These are phyloP conservation scores for Diutina siamensis DNA, from an alignment of 1,139 yeast species.

Conservation along the genomic window DNA sequence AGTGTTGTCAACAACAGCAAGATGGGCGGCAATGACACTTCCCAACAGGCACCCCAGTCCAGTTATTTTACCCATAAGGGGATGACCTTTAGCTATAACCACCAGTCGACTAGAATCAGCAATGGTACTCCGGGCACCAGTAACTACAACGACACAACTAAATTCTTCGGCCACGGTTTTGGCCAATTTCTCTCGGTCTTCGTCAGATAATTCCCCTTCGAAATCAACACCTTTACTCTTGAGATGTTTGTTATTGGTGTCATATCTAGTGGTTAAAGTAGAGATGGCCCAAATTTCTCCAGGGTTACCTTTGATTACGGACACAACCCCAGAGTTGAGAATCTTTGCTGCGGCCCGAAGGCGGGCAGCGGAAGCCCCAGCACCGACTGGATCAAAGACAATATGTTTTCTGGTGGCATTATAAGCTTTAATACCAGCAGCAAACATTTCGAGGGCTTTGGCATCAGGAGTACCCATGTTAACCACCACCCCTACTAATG, in stretches of 20 bases:
- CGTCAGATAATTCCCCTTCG: slow-evolving; percentile 20
- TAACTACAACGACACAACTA: slow-evolving; percentile 59
- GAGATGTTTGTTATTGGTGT: slow-evolving; percentile 39
- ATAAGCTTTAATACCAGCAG: slow-evolving; percentile 47
- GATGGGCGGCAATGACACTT: slow-evolving; percentile 51
- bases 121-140: slow-evolving; percentile 25
- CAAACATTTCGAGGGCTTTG: slow-evolving; percentile 30
- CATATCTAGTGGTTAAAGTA: slow-evolving; percentile 13
- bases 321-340: slow-evolving; percentile 45
- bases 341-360: slow-evolving; percentile 34
- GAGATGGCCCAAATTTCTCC: slow-evolving; percentile 58
- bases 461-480: slow-evolving; percentile 69
- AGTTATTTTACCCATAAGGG: slow-evolving; percentile 63
- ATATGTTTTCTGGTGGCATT: slow-evolving; percentile 48
- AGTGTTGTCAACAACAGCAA: slow-evolving; percentile 31
- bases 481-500: slow-evolving; percentile 47
- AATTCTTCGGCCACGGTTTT: slow-evolving; percentile 41
- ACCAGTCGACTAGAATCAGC: not conserved
- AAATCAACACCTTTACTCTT: slow-evolving; percentile 54
- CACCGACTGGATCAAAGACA: slow-evolving; percentile 86
- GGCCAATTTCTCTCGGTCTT: slow-evolving; percentile 29
- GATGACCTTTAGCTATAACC: slow-evolving; percentile 46
- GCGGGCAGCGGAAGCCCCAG: slow-evolving; percentile 67
- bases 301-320: slow-evolving; percentile 77
- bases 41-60: slow-evolving; percentile 88